Percentiles rank a stretch among this genome's conserved stretches.
Evolutionary conservation across 345 rosid genomes (phyloP).

Genomic region (Heritiera fomes): DNA sequence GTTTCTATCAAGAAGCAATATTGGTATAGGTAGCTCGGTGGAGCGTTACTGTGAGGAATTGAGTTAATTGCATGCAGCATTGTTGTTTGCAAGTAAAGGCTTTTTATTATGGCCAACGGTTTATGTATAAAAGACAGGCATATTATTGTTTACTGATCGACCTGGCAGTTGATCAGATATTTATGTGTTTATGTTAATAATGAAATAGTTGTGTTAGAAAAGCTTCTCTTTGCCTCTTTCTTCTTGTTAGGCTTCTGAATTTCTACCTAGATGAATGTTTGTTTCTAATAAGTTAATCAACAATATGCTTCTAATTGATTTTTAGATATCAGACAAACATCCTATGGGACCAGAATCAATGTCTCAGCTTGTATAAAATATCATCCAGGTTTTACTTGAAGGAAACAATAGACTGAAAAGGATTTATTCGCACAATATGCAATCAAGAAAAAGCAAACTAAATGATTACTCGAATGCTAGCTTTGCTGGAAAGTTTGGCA

Average conservation of each 20-base stretch:
- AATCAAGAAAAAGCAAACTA: conserved; percentile 12
- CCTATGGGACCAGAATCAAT: conserved; percentile 1
- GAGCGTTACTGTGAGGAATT: conserved; percentile 17
- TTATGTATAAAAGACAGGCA: conserved; percentile 15
- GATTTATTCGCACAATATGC: neutral
- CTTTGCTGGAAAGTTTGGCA: conserved; percentile 56
- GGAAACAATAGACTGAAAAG: conserved; percentile 3
- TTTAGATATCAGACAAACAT: neutral
- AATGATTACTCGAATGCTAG: conserved; percentile 24
- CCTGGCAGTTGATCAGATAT: conserved; percentile 18
- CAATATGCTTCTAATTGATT: too few species aligned
- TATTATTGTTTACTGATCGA: conserved; percentile 12
- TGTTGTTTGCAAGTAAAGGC: conserved; percentile 27
- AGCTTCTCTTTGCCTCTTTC: conserved; percentile 10
- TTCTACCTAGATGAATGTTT: neutral
- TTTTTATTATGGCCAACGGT: conserved; percentile 7
- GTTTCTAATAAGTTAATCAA: too few species aligned
- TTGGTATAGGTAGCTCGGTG: conserved; percentile 12
- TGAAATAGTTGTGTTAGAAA: conserved; percentile 16
- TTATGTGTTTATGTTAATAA: conserved; percentile 16
- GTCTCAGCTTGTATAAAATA: neutral
- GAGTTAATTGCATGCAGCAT: conserved; percentile 17
- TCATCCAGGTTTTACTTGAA: neutral
- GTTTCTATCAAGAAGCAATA: conserved; percentile 8
- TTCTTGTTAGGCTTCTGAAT: neutral